Conservation (phyloP, 805 yeast genomes). For the Wickerhamiella parazyma region DNA sequence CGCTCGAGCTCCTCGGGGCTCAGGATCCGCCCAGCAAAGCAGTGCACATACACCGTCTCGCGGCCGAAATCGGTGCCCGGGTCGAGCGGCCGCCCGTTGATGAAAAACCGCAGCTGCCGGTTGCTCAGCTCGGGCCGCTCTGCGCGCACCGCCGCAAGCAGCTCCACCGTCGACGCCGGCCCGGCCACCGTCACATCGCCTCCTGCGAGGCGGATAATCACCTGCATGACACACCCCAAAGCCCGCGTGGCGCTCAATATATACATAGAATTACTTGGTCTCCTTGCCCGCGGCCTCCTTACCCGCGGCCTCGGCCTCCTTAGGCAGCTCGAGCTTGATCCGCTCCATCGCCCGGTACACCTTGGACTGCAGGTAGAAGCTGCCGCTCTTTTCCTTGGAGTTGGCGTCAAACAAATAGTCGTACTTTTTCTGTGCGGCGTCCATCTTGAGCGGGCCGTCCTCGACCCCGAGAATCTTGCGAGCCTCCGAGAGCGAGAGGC, state of each 20-base stretch:
- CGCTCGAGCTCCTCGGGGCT: constrained; percentile 40
- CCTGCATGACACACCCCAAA: constrained; percentile 8
- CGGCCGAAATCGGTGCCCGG: constrained; percentile 37
- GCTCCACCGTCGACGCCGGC: constrained; percentile 13
- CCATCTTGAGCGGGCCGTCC: constrained; percentile 34
- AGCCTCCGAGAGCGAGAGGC: constrained; percentile 79
- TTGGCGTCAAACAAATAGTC: constrained; percentile 76
- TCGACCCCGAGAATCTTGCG: constrained; percentile 80
- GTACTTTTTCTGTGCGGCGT: constrained; percentile 53
- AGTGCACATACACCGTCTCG: constrained; percentile 52
- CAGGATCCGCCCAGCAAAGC: constrained; percentile 59
- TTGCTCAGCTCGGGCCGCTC: constrained; percentile 27
- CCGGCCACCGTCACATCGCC: constrained; percentile 27
- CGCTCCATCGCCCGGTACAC: constrained; percentile 91
- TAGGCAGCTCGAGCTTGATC: constrained; percentile 54
- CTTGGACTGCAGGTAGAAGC: constrained; percentile 85
- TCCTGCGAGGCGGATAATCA: constrained; percentile 35
- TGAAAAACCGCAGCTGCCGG: constrained; percentile 48
- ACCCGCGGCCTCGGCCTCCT: not conserved
- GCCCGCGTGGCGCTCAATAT: no score
- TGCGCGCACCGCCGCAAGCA: constrained; percentile 34
- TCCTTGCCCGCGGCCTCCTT: not conserved
- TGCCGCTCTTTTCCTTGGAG: constrained; percentile 89
- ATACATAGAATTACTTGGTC: not conserved
- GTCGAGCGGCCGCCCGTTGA: constrained; percentile 52